phyloP scores from a whole-genome alignment of 768 basidiomycete species.

The Boletellus ananas region DNA sequence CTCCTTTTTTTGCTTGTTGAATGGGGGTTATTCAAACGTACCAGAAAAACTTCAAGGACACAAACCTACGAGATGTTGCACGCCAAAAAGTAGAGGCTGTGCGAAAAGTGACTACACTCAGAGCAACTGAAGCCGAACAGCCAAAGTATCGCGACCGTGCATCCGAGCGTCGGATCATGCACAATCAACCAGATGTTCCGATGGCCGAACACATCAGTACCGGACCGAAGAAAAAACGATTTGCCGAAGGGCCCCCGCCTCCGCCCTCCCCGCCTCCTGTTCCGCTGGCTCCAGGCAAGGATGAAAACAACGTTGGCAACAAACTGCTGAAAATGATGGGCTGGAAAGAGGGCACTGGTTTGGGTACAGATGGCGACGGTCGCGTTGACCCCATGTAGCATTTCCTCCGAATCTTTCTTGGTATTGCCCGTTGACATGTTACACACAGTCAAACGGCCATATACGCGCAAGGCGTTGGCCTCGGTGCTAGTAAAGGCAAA shows the following conservation, averaged over 20 bases:
- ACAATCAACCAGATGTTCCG: constrained; percentile 89
- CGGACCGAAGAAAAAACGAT: constrained; percentile 39
- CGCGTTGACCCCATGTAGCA: constrained; percentile 81
- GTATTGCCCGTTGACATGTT: constrained; percentile 8
- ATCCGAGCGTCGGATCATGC: constrained; percentile 82
- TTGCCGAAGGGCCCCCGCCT: constrained; percentile 53
- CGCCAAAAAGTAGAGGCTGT: constrained; percentile 56
- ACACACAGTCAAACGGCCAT: constrained; percentile 68
- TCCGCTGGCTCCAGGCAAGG: constrained; percentile 67
- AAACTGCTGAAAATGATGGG: constrained; percentile 97
- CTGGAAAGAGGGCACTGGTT: constrained; percentile 86
- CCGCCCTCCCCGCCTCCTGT: constrained; percentile 61
- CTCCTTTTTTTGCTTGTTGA: constrained; percentile 3
- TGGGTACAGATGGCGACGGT: constrained; percentile 81
- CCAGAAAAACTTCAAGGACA: constrained; percentile 85
- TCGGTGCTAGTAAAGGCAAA: constrained; percentile 90
- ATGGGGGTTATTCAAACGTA: constrained; percentile 3
- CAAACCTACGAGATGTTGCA: constrained; percentile 67
- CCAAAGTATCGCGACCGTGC: constrained; percentile 96
- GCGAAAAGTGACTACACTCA: constrained; percentile 33
- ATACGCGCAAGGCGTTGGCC: constrained; percentile 82
- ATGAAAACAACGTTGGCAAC: constrained; percentile 86
- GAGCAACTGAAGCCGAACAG: constrained; percentile 38
- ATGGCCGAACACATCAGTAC: constrained; percentile 45
- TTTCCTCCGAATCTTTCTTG: background rate